Conservation (phyloP, 2,329 filamentous ascomycete genomes). For the Rhynchosporium graminicola region DNA sequence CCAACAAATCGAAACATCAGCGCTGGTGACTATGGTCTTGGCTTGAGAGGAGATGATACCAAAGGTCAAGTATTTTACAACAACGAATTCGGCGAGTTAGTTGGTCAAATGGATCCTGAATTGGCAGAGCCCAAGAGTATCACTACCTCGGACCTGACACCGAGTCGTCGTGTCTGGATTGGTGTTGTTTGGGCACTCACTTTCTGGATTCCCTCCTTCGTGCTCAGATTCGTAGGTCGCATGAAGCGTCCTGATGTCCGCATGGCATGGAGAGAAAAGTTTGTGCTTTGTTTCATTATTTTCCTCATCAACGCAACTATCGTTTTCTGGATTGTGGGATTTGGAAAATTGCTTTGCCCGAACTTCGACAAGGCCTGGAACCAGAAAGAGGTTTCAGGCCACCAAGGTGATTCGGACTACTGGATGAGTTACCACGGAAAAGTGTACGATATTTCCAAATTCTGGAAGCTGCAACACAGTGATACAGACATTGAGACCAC, state of each 20-base stretch:
- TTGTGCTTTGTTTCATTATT: constrained; percentile 81
- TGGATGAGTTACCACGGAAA: constrained; percentile 85
- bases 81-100: constrained; percentile 63
- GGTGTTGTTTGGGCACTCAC: constrained; percentile 81
- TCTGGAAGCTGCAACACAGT: constrained; percentile 83
- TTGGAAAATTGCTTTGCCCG: constrained; percentile 84
- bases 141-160: constrained; percentile 65
- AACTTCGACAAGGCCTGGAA: constrained; percentile 91
- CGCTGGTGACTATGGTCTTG: constrained; percentile 85
- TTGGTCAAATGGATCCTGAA: constrained; percentile 73
- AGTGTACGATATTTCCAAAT: constrained; percentile 90
- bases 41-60: constrained; percentile 78
- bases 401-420: constrained; percentile 74
- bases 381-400: constrained; percentile 64
- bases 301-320: constrained; percentile 76
- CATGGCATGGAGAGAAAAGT: constrained; percentile 95
- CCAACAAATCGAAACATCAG: constrained; percentile 58
- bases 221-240: constrained; percentile 78
- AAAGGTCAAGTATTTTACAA: constrained; percentile 76
- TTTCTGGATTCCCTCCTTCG: constrained; percentile 90
- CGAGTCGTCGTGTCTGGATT: constrained; percentile 75
- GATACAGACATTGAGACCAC: constrained; percentile 65
- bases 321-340: constrained; percentile 88
- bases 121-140: constrained; percentile 75
- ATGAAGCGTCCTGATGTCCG: constrained; percentile 98